Base-by-base conservation (phyloP, 805 yeast genomes). In the Kazachstania viticola region DNA sequence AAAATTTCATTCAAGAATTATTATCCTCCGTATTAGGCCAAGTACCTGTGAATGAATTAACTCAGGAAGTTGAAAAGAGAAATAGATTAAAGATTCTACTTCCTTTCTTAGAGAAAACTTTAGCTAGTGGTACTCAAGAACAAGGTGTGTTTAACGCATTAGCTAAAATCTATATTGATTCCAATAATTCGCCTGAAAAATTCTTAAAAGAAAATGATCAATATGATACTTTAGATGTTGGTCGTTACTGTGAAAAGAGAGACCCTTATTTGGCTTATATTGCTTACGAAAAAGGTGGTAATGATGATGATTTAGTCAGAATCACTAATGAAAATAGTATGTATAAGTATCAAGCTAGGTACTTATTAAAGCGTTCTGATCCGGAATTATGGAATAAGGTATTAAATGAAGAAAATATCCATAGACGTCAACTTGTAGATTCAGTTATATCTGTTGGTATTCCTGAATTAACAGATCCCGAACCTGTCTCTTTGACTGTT, bases 341-440 rank as follows among this genome's bases (percentile, higher is more conserved):
- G 99, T 91, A 81, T 71, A 91, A 91, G 60, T 88, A 91, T 62
- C 98, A 91, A 67, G 97, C 97, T n/a, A 78, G 97, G 58, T 91
- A 91, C 56, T 68, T 91, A 48, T 71, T 91, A 46, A 67, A 74
- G 39, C 80, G 94, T 58, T 83, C 95, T n/a, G 95, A 91, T 54
- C 65, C 75, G 16, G 68, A 60, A 5, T 68, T 91, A 42, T 91
- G 97, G 96, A 61, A 72, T 34, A 67, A 66, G 44, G 98, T 91
- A 4, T 68, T 91, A 52, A 49, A 65, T 38, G 71, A 69, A 27
- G 91, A 79, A 29, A 85, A 82, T 58, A 65, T 73, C 39, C 93
- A 88, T 65, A 78, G 95, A 63, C 79, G 94, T 55, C 93, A 78
- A 56, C 68, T 91, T 49, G 69, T 91, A 44, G 99, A 91, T 51